Conservation (phyloP, 805 yeast species). For the Zygosaccharomyces kombuchaensis region DNA sequence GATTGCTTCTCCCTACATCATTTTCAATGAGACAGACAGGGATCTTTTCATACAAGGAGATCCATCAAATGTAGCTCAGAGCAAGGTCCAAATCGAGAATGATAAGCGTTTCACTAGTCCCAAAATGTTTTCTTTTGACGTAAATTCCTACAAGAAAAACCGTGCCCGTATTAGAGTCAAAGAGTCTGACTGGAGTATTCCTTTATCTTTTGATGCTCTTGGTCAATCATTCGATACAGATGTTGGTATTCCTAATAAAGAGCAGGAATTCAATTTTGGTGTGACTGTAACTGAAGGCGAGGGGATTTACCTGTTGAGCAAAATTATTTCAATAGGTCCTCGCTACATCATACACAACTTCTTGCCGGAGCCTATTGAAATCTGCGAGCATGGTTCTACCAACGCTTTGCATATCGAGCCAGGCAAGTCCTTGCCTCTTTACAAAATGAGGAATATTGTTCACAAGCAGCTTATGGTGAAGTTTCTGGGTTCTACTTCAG, state of each 20-base stretch:
- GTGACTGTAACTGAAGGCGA: constrained; percentile 73
- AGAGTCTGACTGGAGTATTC: constrained; percentile 67
- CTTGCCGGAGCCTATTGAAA: constrained; percentile 49
- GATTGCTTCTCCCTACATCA: constrained; percentile 79
- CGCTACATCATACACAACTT: constrained; percentile 71
- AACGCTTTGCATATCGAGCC: constrained; percentile 44
- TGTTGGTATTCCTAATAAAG: constrained; percentile 45
- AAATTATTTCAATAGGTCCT: constrained; percentile 77
- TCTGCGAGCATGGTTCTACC: constrained; percentile 67
- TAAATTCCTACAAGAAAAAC: constrained; percentile 51
- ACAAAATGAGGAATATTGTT: constrained; percentile 49
- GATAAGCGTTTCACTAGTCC: constrained; percentile 46
- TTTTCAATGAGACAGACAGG: constrained; percentile 75
- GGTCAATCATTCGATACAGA: constrained; percentile 69
- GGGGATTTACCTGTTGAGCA: constrained; percentile 74
- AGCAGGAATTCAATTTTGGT: constrained; percentile 71
- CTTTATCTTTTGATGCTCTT: constrained; percentile 81
- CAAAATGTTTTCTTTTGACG: constrained; percentile 79
- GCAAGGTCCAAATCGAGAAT: constrained; percentile 36
- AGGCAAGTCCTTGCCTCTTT: constrained; percentile 51
- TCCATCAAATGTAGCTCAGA: constrained; percentile 47
- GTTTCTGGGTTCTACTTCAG: constrained; percentile 50
- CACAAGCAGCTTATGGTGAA: constrained; percentile 60
- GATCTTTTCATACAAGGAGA: constrained; percentile 57
- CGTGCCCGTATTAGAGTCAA: constrained; percentile 63